Evolutionary conservation across 164 flowering plant species (phyloP).

Genomic region (Vitis cinerea): DNA sequence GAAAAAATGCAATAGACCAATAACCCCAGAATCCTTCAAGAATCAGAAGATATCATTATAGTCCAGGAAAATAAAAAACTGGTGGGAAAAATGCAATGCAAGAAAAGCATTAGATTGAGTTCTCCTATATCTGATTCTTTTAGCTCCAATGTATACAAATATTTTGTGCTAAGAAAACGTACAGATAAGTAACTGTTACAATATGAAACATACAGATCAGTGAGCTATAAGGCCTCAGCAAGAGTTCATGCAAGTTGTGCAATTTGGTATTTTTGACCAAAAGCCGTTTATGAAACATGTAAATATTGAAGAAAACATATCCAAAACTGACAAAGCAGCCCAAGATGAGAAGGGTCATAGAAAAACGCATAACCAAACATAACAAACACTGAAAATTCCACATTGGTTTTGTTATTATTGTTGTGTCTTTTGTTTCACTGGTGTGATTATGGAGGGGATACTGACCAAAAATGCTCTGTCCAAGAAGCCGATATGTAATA

Average conservation of each 20-base stretch:
- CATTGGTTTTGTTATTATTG: too few relatives aligned
- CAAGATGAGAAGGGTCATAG: too few relatives aligned
- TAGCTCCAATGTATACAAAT: too few relatives aligned
- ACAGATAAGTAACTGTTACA: too few relatives aligned
- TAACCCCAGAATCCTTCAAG: slow-evolving; percentile 63
- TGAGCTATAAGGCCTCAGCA: too few relatives aligned
- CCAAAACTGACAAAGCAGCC: background rate
- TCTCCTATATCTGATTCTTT: background rate
- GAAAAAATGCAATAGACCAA: slow-evolving; percentile 56
- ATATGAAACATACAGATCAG: too few relatives aligned
- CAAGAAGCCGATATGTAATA: slow-evolving; percentile 50
- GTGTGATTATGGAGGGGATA: slow-evolving; percentile 1
- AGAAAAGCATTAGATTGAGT: background rate
- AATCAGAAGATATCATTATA: background rate
- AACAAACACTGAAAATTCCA: too few relatives aligned
- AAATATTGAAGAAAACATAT: background rate
- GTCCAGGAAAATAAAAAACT: background rate
- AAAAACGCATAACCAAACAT: too few relatives aligned
- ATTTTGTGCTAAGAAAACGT: too few relatives aligned
- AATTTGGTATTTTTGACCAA: too few relatives aligned
- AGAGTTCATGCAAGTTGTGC: too few relatives aligned
- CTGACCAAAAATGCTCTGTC: slow-evolving; percentile 54
- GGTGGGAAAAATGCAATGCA: background rate
- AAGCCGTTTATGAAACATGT: background rate
- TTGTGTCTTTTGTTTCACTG: too few relatives aligned